Evolutionary conservation across 768 basidiomycete species (phyloP), one percentile per base, ranked within the genome.

Genomic region (Serendipita vermifera): DNA sequence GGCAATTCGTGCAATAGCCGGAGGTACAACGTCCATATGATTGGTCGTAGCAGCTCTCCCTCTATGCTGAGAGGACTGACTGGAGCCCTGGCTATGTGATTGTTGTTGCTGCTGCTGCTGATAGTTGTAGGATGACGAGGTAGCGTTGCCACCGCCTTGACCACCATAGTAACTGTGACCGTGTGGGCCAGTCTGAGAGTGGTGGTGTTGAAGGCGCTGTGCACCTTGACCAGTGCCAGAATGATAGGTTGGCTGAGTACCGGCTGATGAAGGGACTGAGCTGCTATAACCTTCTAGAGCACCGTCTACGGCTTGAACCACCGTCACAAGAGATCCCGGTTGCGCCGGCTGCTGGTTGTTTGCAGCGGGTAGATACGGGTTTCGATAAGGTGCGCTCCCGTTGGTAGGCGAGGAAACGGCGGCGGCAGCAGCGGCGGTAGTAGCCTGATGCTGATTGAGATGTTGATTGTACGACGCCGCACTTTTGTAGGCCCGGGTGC

Each of bases 401-500:
- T 15, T 20, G 62, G 77, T 81, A 0, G 84, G 79, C 22, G 85
- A 82, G 62, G 86, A 83, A 3, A 81, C 76, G 1, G 80, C 80
- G 0, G 79, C 80, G 64, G 88, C 86, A 9, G 83, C 82, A 66
- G 90, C 88, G 2, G 88, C 88, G 3, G 86, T 91, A 64, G 88
- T 91, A 6, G 82, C 83, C 68, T 99, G 94, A 63, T 97, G 94
- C 66, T 93, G 90, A 11, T 83, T 85, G 22, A 94, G 78, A 63
- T 94, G 94, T 59, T 94, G 91, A 61, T 92, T 91, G 72, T 99
- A 99, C 1, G 84, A 73, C 5, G 90, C 89, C 0, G 94, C 92
- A 66, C 97, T 93, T 62, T 85, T 85, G 65, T 85, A 94, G 4
- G 89, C 85, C 43, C 90, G 73, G 20, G 84, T 82, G 9, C 85